Evolutionary conservation across 2,329 filamentous ascomycete species (phyloP), one percentile per base, ranked within the genome.

Genomic region (Cladosporium sp.): DNA sequence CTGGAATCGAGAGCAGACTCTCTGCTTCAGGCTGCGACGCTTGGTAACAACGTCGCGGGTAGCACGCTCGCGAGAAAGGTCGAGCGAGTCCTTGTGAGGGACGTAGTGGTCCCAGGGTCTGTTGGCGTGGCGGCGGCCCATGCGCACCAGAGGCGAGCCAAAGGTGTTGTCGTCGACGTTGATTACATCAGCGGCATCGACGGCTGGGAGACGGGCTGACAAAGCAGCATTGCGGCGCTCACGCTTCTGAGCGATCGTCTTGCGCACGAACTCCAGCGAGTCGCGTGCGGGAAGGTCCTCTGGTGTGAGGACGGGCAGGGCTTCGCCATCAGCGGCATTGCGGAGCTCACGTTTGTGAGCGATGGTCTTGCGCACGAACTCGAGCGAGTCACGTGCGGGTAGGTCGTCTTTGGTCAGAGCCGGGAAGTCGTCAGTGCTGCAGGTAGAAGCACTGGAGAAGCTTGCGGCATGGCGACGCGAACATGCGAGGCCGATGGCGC

Each of bases 251-350:
- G 32, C 55, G 30, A 58, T 58, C 3, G 34, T 21, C 30, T 24
- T 24, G 38, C 34, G 57, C 14, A 26, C 36, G 57, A 59, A n/a
- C 15, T 59, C 57, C 15, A 59, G 57, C 24, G 57, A 59, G 57
- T 59, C 57, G 24, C 57, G 38, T 2, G 57, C 24, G 12, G 14
- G 36, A 2, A 41, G 15, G 57, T 12, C 57, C 57, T 59, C 57
- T 24, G 11, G 8, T 21, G 32, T 34, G 47, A 26, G 47, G 47
- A 51, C n/a, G n/a, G 47, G 47, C n/a, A 26, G 47, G 47, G 26
- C 47, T 21, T 51, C 47, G 24, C 26, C 49, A 24, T 52, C 49
- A 52, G 11, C 26, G 26, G 41, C n/a, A 21, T 47, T 21, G n/a
- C 41, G 41, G 41, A 30, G 55, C 34, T n/a, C 21, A 34, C 21